phyloP scores from a whole-genome alignment of 495 filamentous ascomycete species.

The Penicillium fimorum region DNA sequence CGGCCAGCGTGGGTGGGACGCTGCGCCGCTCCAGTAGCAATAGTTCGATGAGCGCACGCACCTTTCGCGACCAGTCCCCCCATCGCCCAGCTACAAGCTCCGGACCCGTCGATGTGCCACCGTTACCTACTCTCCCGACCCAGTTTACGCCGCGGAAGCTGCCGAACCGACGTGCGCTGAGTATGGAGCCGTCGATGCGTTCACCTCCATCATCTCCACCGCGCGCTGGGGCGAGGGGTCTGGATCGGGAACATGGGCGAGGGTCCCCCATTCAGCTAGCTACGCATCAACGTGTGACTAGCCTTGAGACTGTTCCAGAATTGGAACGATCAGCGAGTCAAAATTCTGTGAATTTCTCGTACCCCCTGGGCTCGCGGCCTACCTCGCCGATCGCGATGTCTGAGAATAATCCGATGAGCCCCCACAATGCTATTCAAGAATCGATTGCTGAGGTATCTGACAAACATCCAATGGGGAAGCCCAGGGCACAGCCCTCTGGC shows the following conservation, averaged over 20 bases:
- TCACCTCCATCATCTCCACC: slow-evolving; percentile 48
- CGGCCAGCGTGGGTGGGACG: slow-evolving; percentile 36
- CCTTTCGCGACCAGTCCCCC: slow-evolving; percentile 72
- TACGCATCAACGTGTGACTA: slow-evolving; percentile 23
- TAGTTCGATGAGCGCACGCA: slow-evolving; percentile 80
- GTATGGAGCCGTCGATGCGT: slow-evolving; percentile 53
- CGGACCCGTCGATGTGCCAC: slow-evolving; percentile 55
- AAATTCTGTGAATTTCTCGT: slow-evolving; percentile 82
- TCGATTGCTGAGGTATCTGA: slow-evolving; percentile 45
- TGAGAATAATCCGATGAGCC: slow-evolving; percentile 21
- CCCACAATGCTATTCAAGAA: slow-evolving; percentile 26
- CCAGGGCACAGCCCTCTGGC: slow-evolving; percentile 33
- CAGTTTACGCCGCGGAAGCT: slow-evolving; percentile 34
- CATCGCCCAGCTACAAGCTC: slow-evolving; percentile 48
- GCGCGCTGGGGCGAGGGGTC: slow-evolving; percentile 40
- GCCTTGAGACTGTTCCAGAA: slow-evolving; percentile 43
- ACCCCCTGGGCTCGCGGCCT: slow-evolving; percentile 60
- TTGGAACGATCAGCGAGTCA: slow-evolving; percentile 58
- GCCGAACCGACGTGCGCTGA: slow-evolving; percentile 48
- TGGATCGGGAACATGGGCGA: slow-evolving; percentile 41
- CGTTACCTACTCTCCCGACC: slow-evolving; percentile 69
- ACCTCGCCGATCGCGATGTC: slow-evolving; percentile 37
- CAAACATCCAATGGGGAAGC: slow-evolving; percentile 38
- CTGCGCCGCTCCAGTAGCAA: slow-evolving; percentile 67
- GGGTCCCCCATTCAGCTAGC: slow-evolving; percentile 19